Evolutionary conservation across 768 basidiomycete species (phyloP), one percentile per base, ranked within the genome.

Genomic region (Leccinum aurantiacum): DNA sequence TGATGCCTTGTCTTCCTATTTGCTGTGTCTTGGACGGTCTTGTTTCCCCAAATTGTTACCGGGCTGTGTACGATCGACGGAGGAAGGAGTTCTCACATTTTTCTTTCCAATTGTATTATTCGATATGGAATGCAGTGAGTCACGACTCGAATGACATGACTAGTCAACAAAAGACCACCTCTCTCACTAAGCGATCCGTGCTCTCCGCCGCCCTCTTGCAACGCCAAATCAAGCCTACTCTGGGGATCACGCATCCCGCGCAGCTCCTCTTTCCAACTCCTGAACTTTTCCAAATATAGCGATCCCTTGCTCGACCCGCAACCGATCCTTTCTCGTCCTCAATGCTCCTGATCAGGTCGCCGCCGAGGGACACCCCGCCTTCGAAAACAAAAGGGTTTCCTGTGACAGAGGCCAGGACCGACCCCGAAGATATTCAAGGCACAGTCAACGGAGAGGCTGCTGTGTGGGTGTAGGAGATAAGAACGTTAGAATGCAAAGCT

Each of bases 371-470:
- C 65, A 27, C 1, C 61, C 78, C 77, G 31, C 70, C 71, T 31
- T 76, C 69, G 69, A 83, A 78, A 5, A 81, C 72, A 63, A 75
- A 82, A 1, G 82, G 79, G 61, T 83, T 85, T 19, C 80, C 80
- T 11, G 80, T 71, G 48, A 72, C 72, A 25, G 67, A 60, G 54
- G 59, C n/a, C 10, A 72, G 57, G 65, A 67, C 50, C 57, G 24
- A 57, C 41, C 57, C 35, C 8, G 59, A 63, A 6, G 69, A 70
- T 2, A 69, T 68, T 25, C 64, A 64, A 38, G 69, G 64, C 3
- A 70, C 60, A 6, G 61, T 62, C 10, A 60, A 67, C 9, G 50
- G 14, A 7, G 69, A 67, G 15, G 69, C 66, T 52, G 71, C 72
- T 68, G 60, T 56, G 6, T 37, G n/a, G 48, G 31, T 10, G 11